These are phyloP conservation scores for Cicer arietinum DNA, from an alignment of 306 rosid genomes.

Conservation along the genomic window DNA sequence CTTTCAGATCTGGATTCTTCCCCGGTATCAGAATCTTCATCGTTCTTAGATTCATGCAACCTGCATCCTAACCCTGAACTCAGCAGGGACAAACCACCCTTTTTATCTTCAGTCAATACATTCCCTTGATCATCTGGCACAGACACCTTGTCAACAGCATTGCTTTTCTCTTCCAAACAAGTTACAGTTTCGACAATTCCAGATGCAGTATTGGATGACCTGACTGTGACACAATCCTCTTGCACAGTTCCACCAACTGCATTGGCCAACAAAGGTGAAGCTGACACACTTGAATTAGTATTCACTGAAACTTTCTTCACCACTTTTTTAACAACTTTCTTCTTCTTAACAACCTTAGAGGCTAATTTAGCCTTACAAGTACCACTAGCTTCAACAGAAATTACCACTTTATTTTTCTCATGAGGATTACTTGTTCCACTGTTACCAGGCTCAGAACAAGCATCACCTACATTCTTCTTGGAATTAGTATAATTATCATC, in stretches of 20 bases:
- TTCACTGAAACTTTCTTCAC: constrained; percentile 63
- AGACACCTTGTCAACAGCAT: constrained; percentile 44
- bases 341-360: constrained; percentile 64
- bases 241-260: constrained; percentile 39
- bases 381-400: constrained; percentile 35
- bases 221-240: constrained; percentile 32
- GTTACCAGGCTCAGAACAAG: constrained; percentile 44
- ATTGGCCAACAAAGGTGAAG: constrained; percentile 37
- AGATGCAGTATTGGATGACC: constrained; percentile 42
- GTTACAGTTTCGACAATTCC: constrained; percentile 43
- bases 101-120: constrained; percentile 46
- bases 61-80: constrained; percentile 43
- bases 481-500: constrained; percentile 35
- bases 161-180: constrained; percentile 42
- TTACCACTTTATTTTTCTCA: constrained; percentile 48
- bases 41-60: constrained; percentile 50
- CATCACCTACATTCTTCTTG: constrained; percentile 43
- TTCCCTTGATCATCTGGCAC: constrained; percentile 36
- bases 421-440: constrained; percentile 30
- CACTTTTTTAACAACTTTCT: constrained; percentile 66
- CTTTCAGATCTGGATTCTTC: constrained; percentile 47
- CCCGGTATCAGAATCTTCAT: constrained; percentile 45
- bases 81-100: constrained; percentile 40
- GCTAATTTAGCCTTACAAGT: constrained; percentile 46
- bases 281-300: constrained; percentile 42